These are phyloP conservation scores for Cystobasidium slooffiae DNA, from an alignment of 1,284 basidiomycete species.

Conservation along the genomic window DNA sequence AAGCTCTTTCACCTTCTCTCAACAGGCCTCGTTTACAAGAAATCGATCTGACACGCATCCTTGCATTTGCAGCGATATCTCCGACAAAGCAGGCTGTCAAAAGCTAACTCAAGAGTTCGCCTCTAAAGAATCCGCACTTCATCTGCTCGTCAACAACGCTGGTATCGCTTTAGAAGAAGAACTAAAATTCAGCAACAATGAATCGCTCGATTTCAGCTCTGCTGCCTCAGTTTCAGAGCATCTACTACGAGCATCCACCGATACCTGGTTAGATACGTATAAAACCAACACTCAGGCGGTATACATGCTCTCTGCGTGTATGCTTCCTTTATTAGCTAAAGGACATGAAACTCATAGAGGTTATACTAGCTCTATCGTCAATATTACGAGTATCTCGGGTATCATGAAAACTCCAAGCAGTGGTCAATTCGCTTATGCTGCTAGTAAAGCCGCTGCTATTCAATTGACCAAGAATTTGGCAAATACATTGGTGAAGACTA, in stretches of 20 bases:
- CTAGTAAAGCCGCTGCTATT: constrained; percentile 30
- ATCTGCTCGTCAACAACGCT: constrained; percentile 75
- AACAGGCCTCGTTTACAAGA: too few species aligned
- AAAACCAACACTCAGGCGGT: constrained; percentile 60
- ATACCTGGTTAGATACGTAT: constrained; percentile 47
- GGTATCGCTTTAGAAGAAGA: constrained; percentile 12
- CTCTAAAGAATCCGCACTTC: constrained; percentile 68
- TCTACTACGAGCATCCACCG: constrained; percentile 61
- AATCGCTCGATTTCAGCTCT: constrained; percentile 64
- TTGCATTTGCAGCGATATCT: constrained; percentile 64
- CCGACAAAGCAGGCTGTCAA: constrained; percentile 68
- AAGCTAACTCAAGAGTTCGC: constrained; percentile 64
- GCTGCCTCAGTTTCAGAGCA: constrained; percentile 68
- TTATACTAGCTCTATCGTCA: constrained; percentile 70
- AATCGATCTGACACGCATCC: too few species aligned
- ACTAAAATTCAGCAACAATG: constrained; percentile 57
- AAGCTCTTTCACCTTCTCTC: too few species aligned
- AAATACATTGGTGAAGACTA: constrained; percentile 16
- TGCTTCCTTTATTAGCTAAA: constrained; percentile 72
- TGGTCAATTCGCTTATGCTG: constrained; percentile 26
- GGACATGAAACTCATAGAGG: constrained; percentile 63
- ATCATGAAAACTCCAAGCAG: constrained; percentile 60
- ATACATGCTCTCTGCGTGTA: constrained; percentile 74
- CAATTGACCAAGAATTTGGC: constrained; percentile 29
- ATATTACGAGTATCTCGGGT: constrained; percentile 76